Percentiles rank a stretch among this genome's conserved stretches.
phyloP scores from a whole-genome alignment of 768 basidiomycete genomes.

The Boletus subcaerulescens region DNA sequence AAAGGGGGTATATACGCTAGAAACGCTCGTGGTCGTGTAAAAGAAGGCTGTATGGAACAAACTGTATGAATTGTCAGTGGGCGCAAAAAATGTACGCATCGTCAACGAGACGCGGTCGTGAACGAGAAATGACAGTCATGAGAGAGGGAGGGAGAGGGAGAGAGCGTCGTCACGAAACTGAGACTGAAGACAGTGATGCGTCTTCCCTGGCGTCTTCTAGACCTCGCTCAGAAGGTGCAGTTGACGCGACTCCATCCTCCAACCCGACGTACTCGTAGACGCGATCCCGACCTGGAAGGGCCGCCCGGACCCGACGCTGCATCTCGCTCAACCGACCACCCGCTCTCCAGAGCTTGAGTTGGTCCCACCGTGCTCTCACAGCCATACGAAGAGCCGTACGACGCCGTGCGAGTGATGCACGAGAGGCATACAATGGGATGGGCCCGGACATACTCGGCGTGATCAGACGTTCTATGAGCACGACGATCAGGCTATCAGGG shows the following conservation, averaged over 20 bases:
- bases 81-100: not conserved
- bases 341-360: slow-evolving; percentile 24
- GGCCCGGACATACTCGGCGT: slow-evolving; percentile 6
- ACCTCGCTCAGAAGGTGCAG: not conserved
- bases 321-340: slow-evolving; percentile 26
- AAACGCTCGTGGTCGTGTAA: slow-evolving; percentile 3
- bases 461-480: slow-evolving; percentile 17
- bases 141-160: not conserved
- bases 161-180: slow-evolving; percentile 12
- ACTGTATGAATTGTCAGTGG: not conserved
- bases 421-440: slow-evolving; percentile 9
- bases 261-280: slow-evolving; percentile 33
- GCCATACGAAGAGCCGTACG: slow-evolving; percentile 28
- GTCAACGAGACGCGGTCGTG: slow-evolving; percentile 14
- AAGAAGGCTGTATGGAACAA: not conserved
- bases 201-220: not conserved
- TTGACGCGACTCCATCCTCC: not conserved
- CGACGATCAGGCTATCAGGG: not conserved
- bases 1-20: slow-evolving; percentile 11
- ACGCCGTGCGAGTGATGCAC: slow-evolving; percentile 26
- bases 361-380: slow-evolving; percentile 29
- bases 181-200: not conserved
- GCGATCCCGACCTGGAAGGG: slow-evolving; percentile 24
- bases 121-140: slow-evolving; percentile 10
- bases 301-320: slow-evolving; percentile 29